Base-by-base conservation (phyloP, 192 early-diverging fungal species). In the Cetraspora pellucida region DNA sequence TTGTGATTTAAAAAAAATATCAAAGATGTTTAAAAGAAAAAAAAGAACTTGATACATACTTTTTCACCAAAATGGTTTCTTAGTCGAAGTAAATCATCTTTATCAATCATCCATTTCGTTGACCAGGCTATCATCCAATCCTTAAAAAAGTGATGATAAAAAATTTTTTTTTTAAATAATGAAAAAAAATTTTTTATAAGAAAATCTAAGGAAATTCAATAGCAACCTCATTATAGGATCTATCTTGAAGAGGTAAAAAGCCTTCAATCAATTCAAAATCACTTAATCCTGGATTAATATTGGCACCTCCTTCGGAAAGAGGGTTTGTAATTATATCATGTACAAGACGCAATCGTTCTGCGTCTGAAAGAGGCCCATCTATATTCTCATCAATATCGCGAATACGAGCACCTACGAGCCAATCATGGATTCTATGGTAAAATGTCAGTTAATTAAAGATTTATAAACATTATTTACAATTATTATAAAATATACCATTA, bases 1-100 rank as follows among this genome's bases (percentile, higher is more conserved):
- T 3, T n/a, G n/a, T n/a, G n/a, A n/a, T n/a, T n/a, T n/a, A 60
- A 58, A 31, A 10, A 10, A 52, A 19, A 4, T 5, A 54, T 13
- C 3, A 19, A 52, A 52, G 4, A 52, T n/a, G n/a, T n/a, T n/a
- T n/a, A 52, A 19, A 4, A 19, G 9, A 10, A 19, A 19, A 3
- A 52, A 52, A 52, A 3, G 11, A 19, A 19, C 4, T 74, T 72
- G 2, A 19, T 59, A 47, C 16, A 27, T 77, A 82, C 81, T 79
- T 94, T 93, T 79, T 97, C 95, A 74, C 96, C 96, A 87, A 94
- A 93, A 67, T 95, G 89, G 72, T 91, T 87, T 66, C 92, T 87
- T 72, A 98, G 89, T 44, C 80, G 80, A n/a, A 82, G 74, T n/a
- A 98, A 72, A 78, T 96, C 95, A 4, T 86, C 72, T 7, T 90